Conservation (phyloP, 2,329 filamentous ascomycete genomes). For the Penicillium sp. region DNA sequence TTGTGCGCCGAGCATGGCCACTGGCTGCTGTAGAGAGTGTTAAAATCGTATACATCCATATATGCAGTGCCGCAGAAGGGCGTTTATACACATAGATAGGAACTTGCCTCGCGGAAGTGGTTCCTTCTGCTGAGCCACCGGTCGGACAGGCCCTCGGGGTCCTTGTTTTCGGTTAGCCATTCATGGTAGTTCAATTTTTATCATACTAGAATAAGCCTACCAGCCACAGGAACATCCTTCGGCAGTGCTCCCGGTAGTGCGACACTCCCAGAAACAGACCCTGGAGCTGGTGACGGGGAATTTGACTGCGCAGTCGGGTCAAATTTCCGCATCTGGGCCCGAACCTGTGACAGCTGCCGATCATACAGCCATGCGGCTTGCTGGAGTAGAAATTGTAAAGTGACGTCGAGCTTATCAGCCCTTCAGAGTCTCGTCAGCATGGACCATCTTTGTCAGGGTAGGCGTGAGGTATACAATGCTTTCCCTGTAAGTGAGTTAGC, state of each 20-base stretch:
- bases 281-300: conserved; percentile 44
- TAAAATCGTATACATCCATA: background rate
- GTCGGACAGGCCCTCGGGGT: conserved; percentile 40
- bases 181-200: background rate
- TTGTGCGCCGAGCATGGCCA: conserved; percentile 25
- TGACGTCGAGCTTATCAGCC: conserved; percentile 77
- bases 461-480: conserved; percentile 59
- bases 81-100: background rate
- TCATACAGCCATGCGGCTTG: conserved; percentile 95
- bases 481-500: conserved; percentile 60
- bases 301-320: conserved; percentile 40
- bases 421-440: conserved; percentile 40
- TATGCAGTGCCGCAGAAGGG: background rate
- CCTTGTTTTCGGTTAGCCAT: conserved; percentile 23
- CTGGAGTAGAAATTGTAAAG: conserved; percentile 83
- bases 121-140: conserved; percentile 41
- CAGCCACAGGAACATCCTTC: conserved; percentile 33
- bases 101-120: conserved; percentile 26
- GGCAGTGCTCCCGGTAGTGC: conserved; percentile 39
- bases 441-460: background rate
- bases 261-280: conserved; percentile 44
- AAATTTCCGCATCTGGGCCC: conserved; percentile 79
- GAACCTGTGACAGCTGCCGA: conserved; percentile 82
- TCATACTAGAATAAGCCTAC: conserved; percentile 19
- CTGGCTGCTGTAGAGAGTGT: conserved; percentile 14